Base-by-base conservation (phyloP, 768 basidiomycete species). In the Panus rudis region DNA sequence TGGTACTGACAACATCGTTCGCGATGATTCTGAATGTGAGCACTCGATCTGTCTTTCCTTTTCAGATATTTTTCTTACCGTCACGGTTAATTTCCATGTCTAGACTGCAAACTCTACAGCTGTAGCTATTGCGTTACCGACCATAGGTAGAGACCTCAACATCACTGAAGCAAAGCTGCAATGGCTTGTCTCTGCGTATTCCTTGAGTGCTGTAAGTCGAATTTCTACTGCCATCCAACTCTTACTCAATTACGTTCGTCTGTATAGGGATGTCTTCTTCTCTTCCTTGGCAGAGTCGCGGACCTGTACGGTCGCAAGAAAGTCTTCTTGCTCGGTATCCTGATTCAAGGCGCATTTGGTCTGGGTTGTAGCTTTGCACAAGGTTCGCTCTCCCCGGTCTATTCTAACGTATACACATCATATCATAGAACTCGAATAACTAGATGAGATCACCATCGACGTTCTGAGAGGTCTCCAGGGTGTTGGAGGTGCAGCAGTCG, bases 391-490 rank as follows among this genome's bases (percentile, higher is more conserved):
- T 11, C 21, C n/a, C 37, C 25, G 8, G 13, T 6, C 13, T 30
- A 19, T 4, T n/a, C 13, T 28, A 28, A 10, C 17, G 19, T 20
- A 17, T 19, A 14, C n/a, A 30, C 39, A 28, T 3, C 34, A 41
- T 19, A 6, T 14, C 27, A 3, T 44, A n/a, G 14, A 20, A 10
- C 20, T 45, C 24, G 10, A 22, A 23, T 3, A n/a, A 5, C 17
- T 37, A 83, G 81, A 76, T 52, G 68, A 72, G 6, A 59, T 81
- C 6, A 72, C 75, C 0, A 63, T 96, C 26, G 75, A 81, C 48
- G 61, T 92, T 13, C 67, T 92, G 13, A 72, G 92, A 45, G 92
- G 75, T 0, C 59, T 90, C 14, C 84, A 91, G 50, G 92, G 92
- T 2, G 64, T 84, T n/a, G 92, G 88, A 1, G 73, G 73, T 0